Conservation (phyloP, 306 rosid species). For the Trifolium dubium region DNA sequence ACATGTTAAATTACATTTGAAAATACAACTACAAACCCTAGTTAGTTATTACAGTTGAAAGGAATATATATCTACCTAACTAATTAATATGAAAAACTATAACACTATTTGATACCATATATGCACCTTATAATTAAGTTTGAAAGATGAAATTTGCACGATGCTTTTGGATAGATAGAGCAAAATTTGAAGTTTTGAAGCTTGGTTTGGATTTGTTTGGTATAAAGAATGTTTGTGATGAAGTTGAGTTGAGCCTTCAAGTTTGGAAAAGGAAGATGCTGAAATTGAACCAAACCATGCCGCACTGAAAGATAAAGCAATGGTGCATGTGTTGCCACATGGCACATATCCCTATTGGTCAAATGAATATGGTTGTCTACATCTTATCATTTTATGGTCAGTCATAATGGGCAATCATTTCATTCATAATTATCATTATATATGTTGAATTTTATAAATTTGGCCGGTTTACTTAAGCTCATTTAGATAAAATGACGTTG, state of each 20-base stretch:
- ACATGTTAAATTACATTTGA: not conserved
- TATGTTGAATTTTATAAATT: not conserved
- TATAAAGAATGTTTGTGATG: constrained; percentile 47
- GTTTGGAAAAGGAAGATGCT: constrained; percentile 72
- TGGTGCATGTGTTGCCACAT: constrained; percentile 69
- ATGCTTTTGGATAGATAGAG: constrained; percentile 28
- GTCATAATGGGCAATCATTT: constrained; percentile 42
- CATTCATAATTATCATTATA: not conserved
- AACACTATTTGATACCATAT: not conserved
- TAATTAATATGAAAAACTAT: constrained; percentile 34
- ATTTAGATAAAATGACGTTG: no score
- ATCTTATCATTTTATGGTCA: constrained; percentile 51
- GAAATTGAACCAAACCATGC: constrained; percentile 87
- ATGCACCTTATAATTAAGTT: constrained; percentile 19
- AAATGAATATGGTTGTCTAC: constrained; percentile 47
- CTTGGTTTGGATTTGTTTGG: constrained; percentile 34
- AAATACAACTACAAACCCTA: constrained; percentile 44
- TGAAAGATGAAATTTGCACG: constrained; percentile 31
- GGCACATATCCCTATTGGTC: constrained; percentile 54
- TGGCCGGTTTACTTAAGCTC: not conserved
- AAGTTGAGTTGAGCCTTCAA: constrained; percentile 41
- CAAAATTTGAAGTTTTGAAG: constrained; percentile 37
- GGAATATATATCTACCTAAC: not conserved
- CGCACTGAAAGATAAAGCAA: constrained; percentile 74
- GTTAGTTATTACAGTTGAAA: constrained; percentile 32